Evolutionary conservation across 75 land plant genomes (phyloP).

Genomic region (Picea sitchensis): DNA sequence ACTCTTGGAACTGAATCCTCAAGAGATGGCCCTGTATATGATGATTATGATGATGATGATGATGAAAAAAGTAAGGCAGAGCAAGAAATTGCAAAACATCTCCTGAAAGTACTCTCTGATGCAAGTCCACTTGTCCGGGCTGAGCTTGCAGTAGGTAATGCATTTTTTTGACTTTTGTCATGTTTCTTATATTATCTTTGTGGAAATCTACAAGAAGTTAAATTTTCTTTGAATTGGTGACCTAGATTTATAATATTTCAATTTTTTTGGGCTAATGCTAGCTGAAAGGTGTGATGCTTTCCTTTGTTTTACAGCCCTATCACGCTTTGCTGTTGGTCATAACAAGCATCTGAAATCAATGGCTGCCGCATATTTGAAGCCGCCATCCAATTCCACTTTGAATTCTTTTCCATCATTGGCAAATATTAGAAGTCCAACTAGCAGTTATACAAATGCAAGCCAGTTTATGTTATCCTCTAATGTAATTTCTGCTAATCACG

Average conservation of each 20-base stretch:
- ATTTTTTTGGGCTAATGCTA: not conserved
- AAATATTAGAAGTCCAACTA: slow-evolving; percentile 20
- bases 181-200: not conserved
- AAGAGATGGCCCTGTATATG: slow-evolving; percentile 58
- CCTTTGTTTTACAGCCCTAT: slow-evolving; percentile 56
- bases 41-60: slow-evolving; percentile 83
- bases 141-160: slow-evolving; percentile 87
- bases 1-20: slow-evolving; percentile 46
- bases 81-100: slow-evolving; percentile 50
- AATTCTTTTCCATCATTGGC: slow-evolving; percentile 49
- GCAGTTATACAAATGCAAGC: slow-evolving; percentile 35
- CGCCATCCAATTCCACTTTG: slow-evolving; percentile 54
- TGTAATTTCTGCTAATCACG: slow-evolving; percentile 31
- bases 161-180: not conserved
- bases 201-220: not conserved
- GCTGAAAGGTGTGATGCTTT: not conserved
- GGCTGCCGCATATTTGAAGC: slow-evolving; percentile 85
- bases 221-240: not conserved
- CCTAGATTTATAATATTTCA: not conserved
- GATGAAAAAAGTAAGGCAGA: slow-evolving; percentile 72
- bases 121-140: slow-evolving; percentile 94
- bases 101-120: slow-evolving; percentile 62
- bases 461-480: slow-evolving; percentile 37
- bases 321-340: slow-evolving; percentile 86
- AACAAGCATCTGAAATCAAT: slow-evolving; percentile 75